phyloP scores from a whole-genome alignment of 73 alveolate genomes.

The Halteria grandinella region DNA sequence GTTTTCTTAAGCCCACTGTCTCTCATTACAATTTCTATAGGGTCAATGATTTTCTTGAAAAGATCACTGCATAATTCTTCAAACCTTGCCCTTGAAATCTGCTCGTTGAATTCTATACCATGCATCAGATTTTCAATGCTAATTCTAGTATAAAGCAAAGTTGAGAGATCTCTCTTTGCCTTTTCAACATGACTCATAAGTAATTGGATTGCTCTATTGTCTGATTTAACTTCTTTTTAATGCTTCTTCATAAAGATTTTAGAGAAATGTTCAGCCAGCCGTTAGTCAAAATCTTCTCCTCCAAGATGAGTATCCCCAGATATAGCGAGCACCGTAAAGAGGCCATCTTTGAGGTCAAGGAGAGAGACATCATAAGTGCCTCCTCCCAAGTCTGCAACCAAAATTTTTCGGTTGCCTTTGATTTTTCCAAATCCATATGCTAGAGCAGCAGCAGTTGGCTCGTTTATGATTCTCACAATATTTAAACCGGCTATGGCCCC shows the following conservation, averaged over 20 bases:
- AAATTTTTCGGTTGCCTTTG: conserved; percentile 76
- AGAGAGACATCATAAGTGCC: conserved; percentile 88
- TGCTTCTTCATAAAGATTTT: conserved; percentile 69
- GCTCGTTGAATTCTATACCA: conserved; percentile 82
- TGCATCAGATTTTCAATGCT: conserved; percentile 89
- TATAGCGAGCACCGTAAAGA: conserved; percentile 86
- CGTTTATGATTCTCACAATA: conserved; percentile 82
- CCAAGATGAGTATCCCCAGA: conserved; percentile 96
- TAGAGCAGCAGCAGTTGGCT: conserved; percentile 95
- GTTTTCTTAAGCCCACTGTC: conserved; percentile 31
- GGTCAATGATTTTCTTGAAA: conserved; percentile 76
- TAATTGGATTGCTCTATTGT: conserved; percentile 77
- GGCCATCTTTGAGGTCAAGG: conserved; percentile 86
- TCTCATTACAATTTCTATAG: conserved; percentile 74
- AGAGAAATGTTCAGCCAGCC: conserved; percentile 76
- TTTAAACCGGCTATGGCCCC: conserved; percentile 85
- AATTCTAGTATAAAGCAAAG: conserved; percentile 80
- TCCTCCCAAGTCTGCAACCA: conserved; percentile 89
- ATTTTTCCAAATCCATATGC: conserved; percentile 94
- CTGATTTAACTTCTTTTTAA: too few species aligned
- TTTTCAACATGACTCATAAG: conserved; percentile 77
- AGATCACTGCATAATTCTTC: conserved; percentile 83
- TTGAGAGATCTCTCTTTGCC: conserved; percentile 88
- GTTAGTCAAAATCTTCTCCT: conserved; percentile 96
- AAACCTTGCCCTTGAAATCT: conserved; percentile 88